These are phyloP conservation scores for Ophioceras dolichostomum DNA, from an alignment of 2,329 filamentous ascomycete genomes.

Conservation along the genomic window DNA sequence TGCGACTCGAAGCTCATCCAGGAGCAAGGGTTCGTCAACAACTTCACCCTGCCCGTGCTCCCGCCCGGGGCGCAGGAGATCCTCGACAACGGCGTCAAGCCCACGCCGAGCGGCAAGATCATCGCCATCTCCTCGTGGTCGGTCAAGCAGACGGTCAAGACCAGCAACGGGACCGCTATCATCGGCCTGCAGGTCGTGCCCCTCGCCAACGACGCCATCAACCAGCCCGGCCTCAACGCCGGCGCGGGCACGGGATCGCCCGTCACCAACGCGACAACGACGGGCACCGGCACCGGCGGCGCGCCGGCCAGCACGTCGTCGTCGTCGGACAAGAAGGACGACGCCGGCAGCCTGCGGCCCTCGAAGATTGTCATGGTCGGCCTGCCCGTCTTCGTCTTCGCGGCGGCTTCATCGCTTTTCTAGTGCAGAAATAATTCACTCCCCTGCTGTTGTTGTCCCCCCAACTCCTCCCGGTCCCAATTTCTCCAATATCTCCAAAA, in stretches of 20 bases:
- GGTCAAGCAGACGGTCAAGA: conserved; percentile 45
- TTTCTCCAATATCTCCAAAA: no score
- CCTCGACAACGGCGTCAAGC: conserved; percentile 63
- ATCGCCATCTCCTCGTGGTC: conserved; percentile 43
- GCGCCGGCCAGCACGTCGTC: background rate
- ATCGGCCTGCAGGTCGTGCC: conserved; percentile 33
- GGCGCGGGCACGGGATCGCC: background rate
- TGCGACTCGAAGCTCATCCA: conserved; percentile 59
- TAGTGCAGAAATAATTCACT: no score
- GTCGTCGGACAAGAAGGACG: background rate
- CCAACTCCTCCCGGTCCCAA: no score
- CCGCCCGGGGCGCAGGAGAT: conserved; percentile 58
- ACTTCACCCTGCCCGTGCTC: conserved; percentile 63
- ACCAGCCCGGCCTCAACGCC: conserved; percentile 31
- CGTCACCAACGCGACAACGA: background rate
- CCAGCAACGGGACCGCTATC: conserved; percentile 51
- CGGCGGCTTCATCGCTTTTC: background rate
- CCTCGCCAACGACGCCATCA: conserved; percentile 29
- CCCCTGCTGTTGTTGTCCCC: no score
- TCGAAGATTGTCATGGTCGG: background rate
- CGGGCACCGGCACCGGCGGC: background rate
- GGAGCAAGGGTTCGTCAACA: conserved; percentile 54
- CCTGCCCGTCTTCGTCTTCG: background rate
- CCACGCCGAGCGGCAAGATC: conserved; percentile 53
- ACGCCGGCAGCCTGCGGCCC: background rate